A percentile compares a stretch with the other conserved stretches of the same genome.
phyloP scores from a whole-genome alignment of 2,329 filamentous ascomycete genomes.

The Fusarium odoratissimum region DNA sequence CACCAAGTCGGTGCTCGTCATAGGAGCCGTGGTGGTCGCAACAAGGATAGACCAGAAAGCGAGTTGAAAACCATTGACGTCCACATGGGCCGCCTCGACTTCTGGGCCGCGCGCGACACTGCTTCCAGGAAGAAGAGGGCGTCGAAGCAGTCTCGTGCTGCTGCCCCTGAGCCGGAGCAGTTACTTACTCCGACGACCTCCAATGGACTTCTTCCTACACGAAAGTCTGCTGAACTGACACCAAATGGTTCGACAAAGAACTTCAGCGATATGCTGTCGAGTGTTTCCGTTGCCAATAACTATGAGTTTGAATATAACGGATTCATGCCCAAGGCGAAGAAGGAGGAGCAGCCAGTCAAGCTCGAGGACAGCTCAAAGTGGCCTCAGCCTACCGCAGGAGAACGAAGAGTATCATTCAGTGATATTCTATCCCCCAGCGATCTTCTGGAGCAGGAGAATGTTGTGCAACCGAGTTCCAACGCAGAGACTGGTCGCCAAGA shows the following conservation, averaged over 20 bases:
- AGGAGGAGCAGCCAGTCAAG: not conserved
- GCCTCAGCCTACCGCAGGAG: too few species aligned
- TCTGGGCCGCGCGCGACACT: not conserved
- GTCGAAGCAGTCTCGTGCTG: not conserved
- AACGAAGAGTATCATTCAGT: not conserved
- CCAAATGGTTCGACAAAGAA: not conserved
- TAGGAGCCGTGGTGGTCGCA: constrained; percentile 34
- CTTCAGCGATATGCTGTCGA: not conserved
- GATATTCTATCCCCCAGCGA: not conserved
- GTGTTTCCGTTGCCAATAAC: not conserved
- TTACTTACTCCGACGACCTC: not conserved
- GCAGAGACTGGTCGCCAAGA: not conserved
- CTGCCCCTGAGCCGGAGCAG: not conserved
- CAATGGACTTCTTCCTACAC: not conserved
- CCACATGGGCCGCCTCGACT: constrained; percentile 44
- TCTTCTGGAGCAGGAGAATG: not conserved
- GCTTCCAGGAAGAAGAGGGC: not conserved
- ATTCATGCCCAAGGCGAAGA: not conserved
- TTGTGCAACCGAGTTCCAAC: not conserved
- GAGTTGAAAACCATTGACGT: constrained; percentile 43
- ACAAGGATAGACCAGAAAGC: constrained; percentile 19
- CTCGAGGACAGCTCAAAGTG: not conserved
- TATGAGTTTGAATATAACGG: not conserved
- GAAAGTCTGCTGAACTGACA: not conserved
- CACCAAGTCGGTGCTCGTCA: constrained; percentile 43